Evolutionary conservation across 2,329 filamentous ascomycete species (phyloP).

Genomic region (Nothophoma quercina): DNA sequence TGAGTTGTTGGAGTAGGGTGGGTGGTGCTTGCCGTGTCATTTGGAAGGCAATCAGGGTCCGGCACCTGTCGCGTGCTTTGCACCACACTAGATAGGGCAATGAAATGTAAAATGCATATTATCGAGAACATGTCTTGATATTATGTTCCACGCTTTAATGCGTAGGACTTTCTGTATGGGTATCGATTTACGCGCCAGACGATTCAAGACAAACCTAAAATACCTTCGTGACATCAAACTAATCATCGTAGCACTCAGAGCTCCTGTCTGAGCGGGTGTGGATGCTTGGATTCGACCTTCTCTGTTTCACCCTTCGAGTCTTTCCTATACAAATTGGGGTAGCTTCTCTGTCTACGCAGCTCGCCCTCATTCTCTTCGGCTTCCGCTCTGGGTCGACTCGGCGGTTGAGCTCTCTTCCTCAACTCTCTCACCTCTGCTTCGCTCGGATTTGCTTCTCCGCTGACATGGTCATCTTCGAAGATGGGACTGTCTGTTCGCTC

Average conservation of each 20-base stretch:
- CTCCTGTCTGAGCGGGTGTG: constrained; percentile 13
- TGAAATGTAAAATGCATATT: too few species aligned
- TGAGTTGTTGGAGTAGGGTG: background rate
- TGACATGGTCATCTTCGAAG: constrained; percentile 33
- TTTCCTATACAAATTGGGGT: constrained; percentile 43
- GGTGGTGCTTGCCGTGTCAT: background rate
- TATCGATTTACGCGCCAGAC: constrained; percentile 9
- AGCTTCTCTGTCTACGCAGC: constrained; percentile 50
- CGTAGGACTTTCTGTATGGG: constrained; percentile 1
- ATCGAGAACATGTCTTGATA: too few species aligned
- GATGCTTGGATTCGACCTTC: constrained; percentile 2
- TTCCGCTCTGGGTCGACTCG: constrained; percentile 40
- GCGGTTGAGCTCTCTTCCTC: constrained; percentile 46
- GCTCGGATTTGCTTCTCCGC: too few species aligned
- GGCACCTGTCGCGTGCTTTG: constrained; percentile 5
- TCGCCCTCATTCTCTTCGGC: constrained; percentile 25
- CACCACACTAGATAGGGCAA: background rate
- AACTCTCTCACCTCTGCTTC: constrained; percentile 37
- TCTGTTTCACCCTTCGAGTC: constrained; percentile 23
- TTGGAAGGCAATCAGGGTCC: constrained; percentile 1
- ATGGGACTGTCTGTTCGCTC: constrained; percentile 32
- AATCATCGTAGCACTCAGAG: background rate
- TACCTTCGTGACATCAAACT: background rate
- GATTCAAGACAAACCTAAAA: background rate
- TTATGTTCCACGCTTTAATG: background rate